These are phyloP conservation scores for Boletus mariae DNA, from an alignment of 1,284 basidiomycete genomes.

Conservation along the genomic window DNA sequence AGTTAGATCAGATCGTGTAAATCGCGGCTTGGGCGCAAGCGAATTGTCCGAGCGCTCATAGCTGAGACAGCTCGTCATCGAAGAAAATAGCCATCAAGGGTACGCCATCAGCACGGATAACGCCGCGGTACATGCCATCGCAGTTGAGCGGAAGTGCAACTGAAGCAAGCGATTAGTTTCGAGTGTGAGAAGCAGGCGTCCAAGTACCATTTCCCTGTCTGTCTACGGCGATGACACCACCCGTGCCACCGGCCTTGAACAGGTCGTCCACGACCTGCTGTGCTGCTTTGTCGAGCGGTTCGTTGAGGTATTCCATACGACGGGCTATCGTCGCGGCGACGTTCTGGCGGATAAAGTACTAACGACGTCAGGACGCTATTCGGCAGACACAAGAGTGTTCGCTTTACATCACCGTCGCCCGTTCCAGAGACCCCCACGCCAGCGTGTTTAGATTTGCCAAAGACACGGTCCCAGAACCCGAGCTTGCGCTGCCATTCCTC, in stretches of 20 bases:
- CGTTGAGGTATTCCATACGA: slow-evolving; percentile 59
- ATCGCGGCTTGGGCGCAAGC: background rate
- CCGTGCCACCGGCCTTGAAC: slow-evolving; percentile 52
- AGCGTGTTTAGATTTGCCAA: background rate
- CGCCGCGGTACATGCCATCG: slow-evolving; percentile 77
- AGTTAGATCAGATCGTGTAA: background rate
- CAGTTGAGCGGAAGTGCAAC: slow-evolving; percentile 71
- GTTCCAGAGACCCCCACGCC: slow-evolving; percentile 80
- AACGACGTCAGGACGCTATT: slow-evolving; percentile 6
- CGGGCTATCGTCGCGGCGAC: slow-evolving; percentile 65
- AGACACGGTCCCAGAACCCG: slow-evolving; percentile 23
- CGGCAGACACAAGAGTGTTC: slow-evolving; percentile 2
- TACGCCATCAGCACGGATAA: slow-evolving; percentile 62
- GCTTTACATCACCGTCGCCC: slow-evolving; percentile 73
- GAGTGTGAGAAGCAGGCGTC: background rate
- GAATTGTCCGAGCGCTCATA: slow-evolving; percentile 5
- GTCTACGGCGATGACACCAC: slow-evolving; percentile 73
- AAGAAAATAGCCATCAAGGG: slow-evolving; percentile 73
- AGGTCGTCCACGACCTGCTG: slow-evolving; percentile 55
- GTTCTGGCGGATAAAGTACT: slow-evolving; percentile 76
- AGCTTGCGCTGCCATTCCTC: slow-evolving; percentile 59
- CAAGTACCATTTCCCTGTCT: slow-evolving; percentile 56
- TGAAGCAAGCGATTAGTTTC: slow-evolving; percentile 28
- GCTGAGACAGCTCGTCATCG: slow-evolving; percentile 52
- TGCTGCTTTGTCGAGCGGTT: slow-evolving; percentile 55